phyloP scores from a whole-genome alignment of 768 basidiomycete genomes.

The Trametes villosa region DNA sequence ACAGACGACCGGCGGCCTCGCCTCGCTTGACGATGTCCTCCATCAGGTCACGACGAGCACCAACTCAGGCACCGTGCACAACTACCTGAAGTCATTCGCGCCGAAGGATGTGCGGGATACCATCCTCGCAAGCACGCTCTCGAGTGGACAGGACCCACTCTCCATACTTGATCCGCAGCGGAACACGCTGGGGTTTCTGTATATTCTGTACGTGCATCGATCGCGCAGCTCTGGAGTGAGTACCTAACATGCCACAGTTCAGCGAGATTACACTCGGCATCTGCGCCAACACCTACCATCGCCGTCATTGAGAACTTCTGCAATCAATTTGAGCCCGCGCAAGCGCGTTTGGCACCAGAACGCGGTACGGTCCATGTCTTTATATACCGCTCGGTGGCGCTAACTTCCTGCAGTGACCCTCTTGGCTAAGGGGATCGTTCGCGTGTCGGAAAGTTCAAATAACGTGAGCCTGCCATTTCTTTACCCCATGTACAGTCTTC shows the following conservation, averaged over 20 bases:
- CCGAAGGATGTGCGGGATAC: constrained; percentile 63
- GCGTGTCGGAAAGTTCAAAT: constrained; percentile 50
- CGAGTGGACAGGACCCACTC: constrained; percentile 72
- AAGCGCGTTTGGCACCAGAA: constrained; percentile 70
- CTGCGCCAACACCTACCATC: constrained; percentile 45
- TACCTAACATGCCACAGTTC: constrained; percentile 45
- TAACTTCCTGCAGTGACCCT: constrained; percentile 53
- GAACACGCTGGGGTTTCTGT: constrained; percentile 69
- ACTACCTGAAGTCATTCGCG: constrained; percentile 36
- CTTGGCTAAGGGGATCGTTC: constrained; percentile 66
- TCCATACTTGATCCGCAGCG: constrained; percentile 54
- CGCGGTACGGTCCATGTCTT: constrained; percentile 48
- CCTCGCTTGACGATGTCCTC: constrained; percentile 18
- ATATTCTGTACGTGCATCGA: constrained; percentile 64
- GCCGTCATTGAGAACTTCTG: constrained; percentile 61
- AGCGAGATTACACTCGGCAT: constrained; percentile 54
- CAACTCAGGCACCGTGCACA: constrained; percentile 8
- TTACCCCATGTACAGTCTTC: neutral
- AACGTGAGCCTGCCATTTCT: constrained; percentile 47
- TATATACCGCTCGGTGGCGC: constrained; percentile 10
- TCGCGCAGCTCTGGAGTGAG: neutral
- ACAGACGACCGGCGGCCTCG: neutral
- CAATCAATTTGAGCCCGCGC: constrained; percentile 58
- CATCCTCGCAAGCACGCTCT: constrained; percentile 55
- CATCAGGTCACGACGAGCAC: constrained; percentile 10